These are phyloP conservation scores for Claviceps pusilla DNA, from an alignment of 2,329 filamentous ascomycete genomes.

Conservation along the genomic window DNA sequence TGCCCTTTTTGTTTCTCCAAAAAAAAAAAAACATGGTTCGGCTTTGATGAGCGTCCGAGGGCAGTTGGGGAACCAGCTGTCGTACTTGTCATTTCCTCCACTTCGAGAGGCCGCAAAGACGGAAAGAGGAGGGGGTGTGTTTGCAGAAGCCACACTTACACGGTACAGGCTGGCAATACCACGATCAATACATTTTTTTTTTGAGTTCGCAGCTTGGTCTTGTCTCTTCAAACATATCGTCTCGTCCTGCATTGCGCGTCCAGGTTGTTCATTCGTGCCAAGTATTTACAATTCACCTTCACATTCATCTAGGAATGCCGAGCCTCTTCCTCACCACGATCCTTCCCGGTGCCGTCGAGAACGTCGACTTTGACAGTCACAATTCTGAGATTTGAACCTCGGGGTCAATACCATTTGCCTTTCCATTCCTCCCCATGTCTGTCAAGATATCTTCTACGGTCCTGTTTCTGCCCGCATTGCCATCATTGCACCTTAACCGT, in stretches of 20 bases:
- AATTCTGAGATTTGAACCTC: not conserved
- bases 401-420: not conserved
- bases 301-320: not conserved
- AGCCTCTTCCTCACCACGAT: not conserved
- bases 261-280: not conserved
- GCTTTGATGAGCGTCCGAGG: constrained; percentile 4
- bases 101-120: not conserved
- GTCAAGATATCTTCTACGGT: constrained; percentile 11
- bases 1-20: constrained; percentile 8
- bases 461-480: constrained; percentile 10
- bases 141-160: constrained; percentile 5
- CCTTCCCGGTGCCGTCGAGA: constrained; percentile 1
- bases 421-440: constrained; percentile 13
- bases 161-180: not conserved
- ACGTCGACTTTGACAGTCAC: constrained; percentile 6
- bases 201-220: not conserved
- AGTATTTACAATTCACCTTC: not conserved
- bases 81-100: constrained; percentile 1
- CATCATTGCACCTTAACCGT: constrained; percentile 9
- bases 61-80: constrained; percentile 2
- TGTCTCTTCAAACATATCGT: not conserved
- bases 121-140: constrained; percentile 2
- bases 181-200: not conserved
- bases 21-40: constrained; percentile 15
- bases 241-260: not conserved